Evolutionary conservation across 106 monocot species (phyloP), one percentile per base, ranked within the genome.

Genomic region (Dioscorea zingiberensis): DNA sequence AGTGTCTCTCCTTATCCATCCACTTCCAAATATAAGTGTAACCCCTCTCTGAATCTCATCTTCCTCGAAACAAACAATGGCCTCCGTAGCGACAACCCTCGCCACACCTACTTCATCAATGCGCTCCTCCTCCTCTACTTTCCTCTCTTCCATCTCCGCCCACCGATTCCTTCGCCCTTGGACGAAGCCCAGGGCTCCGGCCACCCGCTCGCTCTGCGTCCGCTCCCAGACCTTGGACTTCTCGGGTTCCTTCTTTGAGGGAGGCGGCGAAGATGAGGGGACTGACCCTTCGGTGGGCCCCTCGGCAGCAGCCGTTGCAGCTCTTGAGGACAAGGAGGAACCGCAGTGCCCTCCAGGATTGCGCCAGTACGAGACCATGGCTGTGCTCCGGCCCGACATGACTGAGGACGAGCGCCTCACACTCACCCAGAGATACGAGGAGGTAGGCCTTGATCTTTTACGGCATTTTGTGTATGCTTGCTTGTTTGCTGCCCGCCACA

Each of bases 351-450:
- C 95, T 0, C 95, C 83, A 44, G 88, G 91, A 14, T 78, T 80
- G 28, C 77, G 85, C 70, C 88, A 88, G 80, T 97, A 91, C 71
- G 95, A 97, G 77, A 88, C 88, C 80, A 97, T 88, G 87, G 83
- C 82, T 17, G 91, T 91, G 73, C 83, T 97, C 13, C 56, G 95
- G 27, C 95, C 95, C 25, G 95, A 97, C 65, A 91, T 91, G 85
- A 69, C 85, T 22, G 95, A 91, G 83, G 91, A 91, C 59, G 85
- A 88, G 67, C 77, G 95, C 14, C 77, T 97, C 21, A 54, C 76
- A 21, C 72, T 97, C 60, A 97, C 85, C 49, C 85, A 97, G 83
- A 80, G 65, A 59, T 88, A 81, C 71, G 90, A 90, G 59, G 94
- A 94, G 94, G 94, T 94, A 58, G 60, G 22, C 55, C 64, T 44